Evolutionary conservation across 495 filamentous ascomycete species (phyloP), one percentile per base, ranked within the genome.

Genomic region (Aspergillus ostianus): DNA sequence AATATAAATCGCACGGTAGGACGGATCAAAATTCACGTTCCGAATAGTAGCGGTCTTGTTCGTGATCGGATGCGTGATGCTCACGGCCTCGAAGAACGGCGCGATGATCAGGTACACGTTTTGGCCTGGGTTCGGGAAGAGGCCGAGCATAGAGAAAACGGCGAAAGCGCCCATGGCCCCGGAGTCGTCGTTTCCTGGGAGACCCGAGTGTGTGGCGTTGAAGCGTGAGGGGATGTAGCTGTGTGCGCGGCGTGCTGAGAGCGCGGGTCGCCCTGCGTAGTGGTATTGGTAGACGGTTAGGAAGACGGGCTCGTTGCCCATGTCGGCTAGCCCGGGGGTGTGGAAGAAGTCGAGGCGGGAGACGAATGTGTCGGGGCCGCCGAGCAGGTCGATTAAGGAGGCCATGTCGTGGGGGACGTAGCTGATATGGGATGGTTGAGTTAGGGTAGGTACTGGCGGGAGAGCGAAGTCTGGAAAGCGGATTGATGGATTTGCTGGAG

Each of bases 341-440:
- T 77, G 79, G 65, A 77, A 85, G 84, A 67, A 90, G 62, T 89
- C 82, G 3, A 93, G 82, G 1, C 89, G 82, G 17, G 76, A 64
- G 4, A 81, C 71, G 64, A 91, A 92, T 20, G 62, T 68, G 3
- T 75, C 65, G 1, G 78, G 69, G 0, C 90, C 90, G 12, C 87
- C 87, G 17, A 81, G 77, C 19, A 82, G 72, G 8, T 76, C 63
- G 54, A 92, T 82, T 0, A 91, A 71, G 6, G 78, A 78, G 10
- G 74, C 70, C 71, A 91, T 85, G 63, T 92, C 89, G 69, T 92
- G 89, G 30, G 86, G 85, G n/a, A 87, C 84, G 65, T 86, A 88
- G 74, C 77, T 80, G 54, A 47, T 23, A 15, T 55, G 36, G 15
- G 17, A 17, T 20, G n/a, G n/a, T 20, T 20, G 47, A 3, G 47